Evolutionary conservation across 2,329 filamentous ascomycete species (phyloP).

Genomic region (Elsinoe necatrix): DNA sequence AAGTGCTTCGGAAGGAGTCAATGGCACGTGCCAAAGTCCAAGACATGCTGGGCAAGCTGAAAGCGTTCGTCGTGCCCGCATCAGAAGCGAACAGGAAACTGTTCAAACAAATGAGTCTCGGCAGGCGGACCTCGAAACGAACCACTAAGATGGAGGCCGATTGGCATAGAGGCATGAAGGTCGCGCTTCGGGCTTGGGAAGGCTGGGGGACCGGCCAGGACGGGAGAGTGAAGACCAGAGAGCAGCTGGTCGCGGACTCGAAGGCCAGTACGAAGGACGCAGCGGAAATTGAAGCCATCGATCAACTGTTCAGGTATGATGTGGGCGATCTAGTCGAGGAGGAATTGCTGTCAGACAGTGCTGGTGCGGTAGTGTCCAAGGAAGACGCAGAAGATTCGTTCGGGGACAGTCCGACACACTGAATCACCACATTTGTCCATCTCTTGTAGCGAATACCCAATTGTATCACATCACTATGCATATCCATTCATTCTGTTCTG

Average conservation of each 20-base stretch:
- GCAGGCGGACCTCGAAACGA: background rate
- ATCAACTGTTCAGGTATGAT: slow-evolving; percentile 21
- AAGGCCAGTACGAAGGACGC: slow-evolving; percentile 2
- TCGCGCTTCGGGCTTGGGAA: background rate
- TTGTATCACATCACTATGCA: background rate
- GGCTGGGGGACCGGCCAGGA: slow-evolving; percentile 5
- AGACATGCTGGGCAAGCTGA: background rate
- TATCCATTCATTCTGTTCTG: background rate
- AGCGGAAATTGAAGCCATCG: slow-evolving; percentile 11
- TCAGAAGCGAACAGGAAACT: background rate
- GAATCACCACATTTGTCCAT: background rate
- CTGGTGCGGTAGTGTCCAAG: slow-evolving; percentile 17
- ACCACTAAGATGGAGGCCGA: background rate
- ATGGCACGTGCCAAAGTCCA: background rate
- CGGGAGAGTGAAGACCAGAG: slow-evolving; percentile 20
- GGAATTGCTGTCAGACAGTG: slow-evolving; percentile 19
- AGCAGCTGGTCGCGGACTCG: slow-evolving; percentile 18
- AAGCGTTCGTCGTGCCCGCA: background rate
- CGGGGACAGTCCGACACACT: background rate
- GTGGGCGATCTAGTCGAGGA: slow-evolving; percentile 21
- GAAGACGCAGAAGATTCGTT: slow-evolving; percentile 15
- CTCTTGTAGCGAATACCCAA: background rate
- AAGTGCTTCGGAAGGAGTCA: background rate
- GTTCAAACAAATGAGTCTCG: background rate
- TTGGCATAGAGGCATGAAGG: background rate